These are phyloP conservation scores for Boletales sp. DNA, from an alignment of 768 basidiomycete genomes.

Conservation along the genomic window DNA sequence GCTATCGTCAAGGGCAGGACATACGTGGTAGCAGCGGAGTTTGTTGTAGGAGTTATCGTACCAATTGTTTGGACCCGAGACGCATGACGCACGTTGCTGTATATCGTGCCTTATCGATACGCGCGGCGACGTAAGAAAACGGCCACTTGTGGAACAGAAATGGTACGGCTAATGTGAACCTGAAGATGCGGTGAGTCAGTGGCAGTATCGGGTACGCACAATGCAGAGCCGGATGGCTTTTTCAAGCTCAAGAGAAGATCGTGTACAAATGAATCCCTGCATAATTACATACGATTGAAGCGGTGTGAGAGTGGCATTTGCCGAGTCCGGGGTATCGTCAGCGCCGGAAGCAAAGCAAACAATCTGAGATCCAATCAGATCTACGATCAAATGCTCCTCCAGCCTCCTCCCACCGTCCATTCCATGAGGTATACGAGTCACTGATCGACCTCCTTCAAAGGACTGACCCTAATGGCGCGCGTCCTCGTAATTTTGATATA, in stretches of 20 bases:
- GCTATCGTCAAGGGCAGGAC: not conserved
- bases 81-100: too few relatives aligned
- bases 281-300: not conserved
- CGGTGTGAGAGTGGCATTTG: constrained; percentile 17
- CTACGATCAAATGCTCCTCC: constrained; percentile 7
- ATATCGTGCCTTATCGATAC: too few relatives aligned
- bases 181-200: not conserved
- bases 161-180: not conserved
- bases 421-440: not conserved
- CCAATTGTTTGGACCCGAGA: not conserved
- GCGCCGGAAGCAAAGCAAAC: constrained; percentile 30
- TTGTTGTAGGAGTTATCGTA: not conserved
- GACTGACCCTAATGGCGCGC: not conserved
- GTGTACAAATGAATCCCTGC: not conserved
- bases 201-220: constrained; percentile 3
- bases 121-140: not conserved
- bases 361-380: constrained; percentile 30
- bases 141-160: not conserved
- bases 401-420: not conserved
- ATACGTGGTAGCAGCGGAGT: not conserved
- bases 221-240: constrained; percentile 1
- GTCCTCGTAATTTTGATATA: not conserved
- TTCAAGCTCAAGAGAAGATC: too few relatives aligned
- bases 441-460: not conserved
- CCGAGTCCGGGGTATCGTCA: constrained; percentile 32